Conservation (phyloP, 2,329 filamentous ascomycete species). For the Ophiostoma novo-ulmi region DNA sequence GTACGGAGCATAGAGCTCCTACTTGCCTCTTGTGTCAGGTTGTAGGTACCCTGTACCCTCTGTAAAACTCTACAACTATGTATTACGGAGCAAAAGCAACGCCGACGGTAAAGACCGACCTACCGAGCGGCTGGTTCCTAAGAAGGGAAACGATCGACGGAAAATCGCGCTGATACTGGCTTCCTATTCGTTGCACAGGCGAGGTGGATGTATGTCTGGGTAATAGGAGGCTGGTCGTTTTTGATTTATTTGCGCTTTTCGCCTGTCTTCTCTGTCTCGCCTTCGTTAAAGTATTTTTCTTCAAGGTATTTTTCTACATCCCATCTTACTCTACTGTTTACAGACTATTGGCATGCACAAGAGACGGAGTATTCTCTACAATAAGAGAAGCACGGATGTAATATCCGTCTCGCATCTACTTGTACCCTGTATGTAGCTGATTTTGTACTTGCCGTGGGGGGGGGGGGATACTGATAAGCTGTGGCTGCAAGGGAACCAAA, state of each 20-base stretch:
- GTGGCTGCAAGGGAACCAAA: not conserved
- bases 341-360: not conserved
- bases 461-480: not conserved
- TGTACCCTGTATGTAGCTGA: no score
- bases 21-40: no score
- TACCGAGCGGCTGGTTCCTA: slow-evolving; percentile 23
- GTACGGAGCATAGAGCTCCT: no score
- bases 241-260: not conserved
- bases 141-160: slow-evolving; percentile 18
- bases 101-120: slow-evolving; percentile 19
- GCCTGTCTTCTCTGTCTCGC: no score
- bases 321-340: not conserved
- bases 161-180: not conserved
- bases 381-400: no score
- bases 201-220: not conserved
- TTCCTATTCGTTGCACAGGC: slow-evolving; percentile 5
- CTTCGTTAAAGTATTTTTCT: not conserved
- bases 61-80: no score
- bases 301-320: not conserved
- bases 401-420: no score
- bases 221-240: not conserved
- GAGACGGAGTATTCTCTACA: not conserved
- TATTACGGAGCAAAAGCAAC: no score
- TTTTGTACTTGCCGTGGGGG: not conserved
- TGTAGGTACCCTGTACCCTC: no score